Evolutionary conservation across 1,139 yeast genomes (phyloP), one percentile per base, ranked within the genome.

Genomic region (Taiozyma sp.): DNA sequence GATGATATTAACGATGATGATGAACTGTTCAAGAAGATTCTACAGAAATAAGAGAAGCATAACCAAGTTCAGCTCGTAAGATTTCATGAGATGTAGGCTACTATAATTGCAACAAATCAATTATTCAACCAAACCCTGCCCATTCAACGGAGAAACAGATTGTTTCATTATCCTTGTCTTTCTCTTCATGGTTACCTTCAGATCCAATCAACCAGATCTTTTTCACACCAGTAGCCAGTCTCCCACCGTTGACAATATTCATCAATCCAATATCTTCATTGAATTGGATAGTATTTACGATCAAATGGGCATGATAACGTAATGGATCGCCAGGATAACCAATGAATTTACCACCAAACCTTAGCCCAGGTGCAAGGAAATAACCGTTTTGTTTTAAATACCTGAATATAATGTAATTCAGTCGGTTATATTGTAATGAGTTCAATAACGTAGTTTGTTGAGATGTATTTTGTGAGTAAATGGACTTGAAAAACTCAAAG

Each of bases 251-350:
- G 0, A 90, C 82, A 32, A 91, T 66, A 50, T 82, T 83, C 51
- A 78, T 61, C 38, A 84, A 57, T 6, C 76, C 75, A 49, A 87
- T 72, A 59, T 78, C 75, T 55, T 81, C 80, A 40, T 77, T 71
- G 55, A 74, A 63, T 27, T 66, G 59, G 3, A 72, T 64, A 1
- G 83, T 76, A 49, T 81, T 81, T 2, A 89, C 87, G 8, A 89
- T 84, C 55, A 84, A 77, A 66, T 92, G 97, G 2, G 97, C 87
- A 67, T 93, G 99, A 63, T 82, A 93, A 48, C 96, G 70, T 52
- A 93, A 71, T 3, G 98, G 96, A 65, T 93, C 99, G 0, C 97
- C 98, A 0, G 98, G 98, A 60, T 93, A 93, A 2, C 93, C 91
- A 49, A 93, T 80, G 62, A 83, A 90, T 53, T 84, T 83, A 4